These are phyloP conservation scores for Fusarium nygamai DNA, from an alignment of 2,329 filamentous ascomycete genomes.

Conservation along the genomic window DNA sequence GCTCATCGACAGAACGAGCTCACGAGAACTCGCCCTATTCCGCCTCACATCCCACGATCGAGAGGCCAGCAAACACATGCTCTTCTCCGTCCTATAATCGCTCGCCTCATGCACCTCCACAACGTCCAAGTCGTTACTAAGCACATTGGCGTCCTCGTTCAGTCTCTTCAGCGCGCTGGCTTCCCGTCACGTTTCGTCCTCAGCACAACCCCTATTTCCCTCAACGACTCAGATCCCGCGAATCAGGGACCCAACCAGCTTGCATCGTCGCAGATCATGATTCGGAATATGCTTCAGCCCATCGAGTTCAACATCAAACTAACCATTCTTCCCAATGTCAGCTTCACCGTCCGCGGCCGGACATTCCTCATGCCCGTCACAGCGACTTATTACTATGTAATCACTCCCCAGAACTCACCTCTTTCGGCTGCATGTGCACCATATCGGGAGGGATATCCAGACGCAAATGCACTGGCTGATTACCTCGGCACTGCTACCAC, in stretches of 20 bases:
- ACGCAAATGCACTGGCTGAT: constrained; percentile 54
- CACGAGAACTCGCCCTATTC: constrained; percentile 68
- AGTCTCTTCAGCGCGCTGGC: constrained; percentile 58
- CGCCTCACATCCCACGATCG: constrained; percentile 51
- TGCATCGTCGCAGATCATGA: constrained; percentile 56
- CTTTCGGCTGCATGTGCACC: constrained; percentile 56
- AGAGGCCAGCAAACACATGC: constrained; percentile 56
- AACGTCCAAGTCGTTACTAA: constrained; percentile 52
- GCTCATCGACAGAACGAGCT: constrained; percentile 81
- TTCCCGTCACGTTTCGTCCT: constrained; percentile 56
- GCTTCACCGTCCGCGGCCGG: constrained; percentile 56
- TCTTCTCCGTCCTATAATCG: constrained; percentile 63
- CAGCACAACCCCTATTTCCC: constrained; percentile 49
- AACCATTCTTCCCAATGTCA: constrained; percentile 55
- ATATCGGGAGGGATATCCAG: constrained; percentile 56
- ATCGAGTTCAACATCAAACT: constrained; percentile 56
- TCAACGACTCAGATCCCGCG: constrained; percentile 40
- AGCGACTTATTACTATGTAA: constrained; percentile 57
- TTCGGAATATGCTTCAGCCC: constrained; percentile 55
- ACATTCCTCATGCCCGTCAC: constrained; percentile 57
- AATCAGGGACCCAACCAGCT: constrained; percentile 50
- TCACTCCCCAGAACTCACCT: constrained; percentile 50
- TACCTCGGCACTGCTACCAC: constrained; percentile 58
- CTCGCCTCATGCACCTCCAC: constrained; percentile 57
- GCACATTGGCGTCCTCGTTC: constrained; percentile 57